phyloP scores from a whole-genome alignment of 208 protist genomes.

The Trypanosoma lewisi region DNA sequence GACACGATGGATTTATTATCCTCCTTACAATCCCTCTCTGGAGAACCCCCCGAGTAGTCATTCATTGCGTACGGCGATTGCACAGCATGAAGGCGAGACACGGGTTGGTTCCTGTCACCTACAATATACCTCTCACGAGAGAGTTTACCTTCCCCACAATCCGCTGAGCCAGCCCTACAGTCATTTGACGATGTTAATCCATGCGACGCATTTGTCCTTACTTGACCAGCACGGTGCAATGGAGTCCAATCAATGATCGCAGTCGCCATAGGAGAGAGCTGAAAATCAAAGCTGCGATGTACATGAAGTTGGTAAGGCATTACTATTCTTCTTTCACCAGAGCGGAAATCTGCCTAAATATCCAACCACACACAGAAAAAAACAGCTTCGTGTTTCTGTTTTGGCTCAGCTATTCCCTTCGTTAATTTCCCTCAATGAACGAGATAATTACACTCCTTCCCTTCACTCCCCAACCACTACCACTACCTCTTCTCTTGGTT shows the following conservation, averaged over 20 bases:
- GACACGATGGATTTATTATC: neutral
- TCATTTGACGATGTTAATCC: neutral
- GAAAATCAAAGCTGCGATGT: slow-evolving; percentile 76
- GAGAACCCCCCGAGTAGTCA: neutral
- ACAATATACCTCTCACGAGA: neutral
- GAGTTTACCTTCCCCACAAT: neutral
- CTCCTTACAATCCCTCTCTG: neutral
- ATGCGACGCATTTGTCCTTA: neutral
- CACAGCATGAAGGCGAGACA: neutral
- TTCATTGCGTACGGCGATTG: neutral
- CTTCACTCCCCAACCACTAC: too few species aligned
- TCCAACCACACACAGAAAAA: neutral
- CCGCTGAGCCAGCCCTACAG: neutral
- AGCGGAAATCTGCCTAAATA: neutral
- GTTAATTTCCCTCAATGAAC: too few species aligned
- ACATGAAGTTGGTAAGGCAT: slow-evolving; percentile 62
- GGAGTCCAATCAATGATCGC: slow-evolving; percentile 71
- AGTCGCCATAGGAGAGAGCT: slow-evolving; percentile 53
- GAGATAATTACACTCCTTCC: too few species aligned
- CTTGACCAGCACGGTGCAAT: slow-evolving; percentile 10
- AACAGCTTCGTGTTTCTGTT: neutral
- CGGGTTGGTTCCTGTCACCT: neutral
- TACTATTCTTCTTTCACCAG: neutral
- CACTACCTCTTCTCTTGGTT: too few species aligned
- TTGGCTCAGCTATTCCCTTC: too few species aligned